These are phyloP conservation scores for Podaxis rugospora DNA, from an alignment of 768 basidiomycete species.

Conservation along the genomic window DNA sequence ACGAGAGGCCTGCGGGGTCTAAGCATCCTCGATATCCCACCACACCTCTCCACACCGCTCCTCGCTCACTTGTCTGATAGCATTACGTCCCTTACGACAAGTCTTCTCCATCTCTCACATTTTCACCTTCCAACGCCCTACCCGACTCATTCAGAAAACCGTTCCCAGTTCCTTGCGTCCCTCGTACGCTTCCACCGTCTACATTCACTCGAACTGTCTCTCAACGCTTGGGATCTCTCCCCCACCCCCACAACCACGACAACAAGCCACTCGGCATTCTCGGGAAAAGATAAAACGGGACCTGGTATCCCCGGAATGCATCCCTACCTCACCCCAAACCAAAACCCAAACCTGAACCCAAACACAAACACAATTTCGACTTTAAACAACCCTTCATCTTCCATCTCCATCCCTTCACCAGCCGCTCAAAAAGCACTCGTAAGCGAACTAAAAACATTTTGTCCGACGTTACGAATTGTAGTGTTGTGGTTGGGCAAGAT, in stretches of 20 bases:
- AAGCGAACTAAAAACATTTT: slow-evolving; percentile 26
- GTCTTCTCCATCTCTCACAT: background rate
- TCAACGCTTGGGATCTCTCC: background rate
- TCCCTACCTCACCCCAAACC: background rate
- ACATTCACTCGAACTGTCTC: slow-evolving; percentile 12
- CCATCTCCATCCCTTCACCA: background rate
- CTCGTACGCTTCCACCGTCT: slow-evolving; percentile 24
- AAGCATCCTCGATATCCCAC: slow-evolving; percentile 3
- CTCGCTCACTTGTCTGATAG: background rate
- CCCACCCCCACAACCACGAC: slow-evolving; percentile 13
- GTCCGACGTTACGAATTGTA: slow-evolving; percentile 22
- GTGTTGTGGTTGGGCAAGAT: slow-evolving; percentile 26
- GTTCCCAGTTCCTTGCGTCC: slow-evolving; percentile 6
- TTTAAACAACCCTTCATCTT: background rate
- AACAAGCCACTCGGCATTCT: background rate
- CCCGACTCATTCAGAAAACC: background rate
- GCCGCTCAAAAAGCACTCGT: slow-evolving; percentile 27
- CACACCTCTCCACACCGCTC: background rate
- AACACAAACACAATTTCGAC: background rate
- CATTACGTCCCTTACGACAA: background rate
- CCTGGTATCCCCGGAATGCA: slow-evolving; percentile 7
- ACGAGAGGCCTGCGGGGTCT: background rate
- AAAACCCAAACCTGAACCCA: too few relatives aligned
- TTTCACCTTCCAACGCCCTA: slow-evolving; percentile 5
- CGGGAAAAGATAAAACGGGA: too few relatives aligned